Conservation (phyloP, 164 flowering plant species). For the Sextonia rubra region DNA sequence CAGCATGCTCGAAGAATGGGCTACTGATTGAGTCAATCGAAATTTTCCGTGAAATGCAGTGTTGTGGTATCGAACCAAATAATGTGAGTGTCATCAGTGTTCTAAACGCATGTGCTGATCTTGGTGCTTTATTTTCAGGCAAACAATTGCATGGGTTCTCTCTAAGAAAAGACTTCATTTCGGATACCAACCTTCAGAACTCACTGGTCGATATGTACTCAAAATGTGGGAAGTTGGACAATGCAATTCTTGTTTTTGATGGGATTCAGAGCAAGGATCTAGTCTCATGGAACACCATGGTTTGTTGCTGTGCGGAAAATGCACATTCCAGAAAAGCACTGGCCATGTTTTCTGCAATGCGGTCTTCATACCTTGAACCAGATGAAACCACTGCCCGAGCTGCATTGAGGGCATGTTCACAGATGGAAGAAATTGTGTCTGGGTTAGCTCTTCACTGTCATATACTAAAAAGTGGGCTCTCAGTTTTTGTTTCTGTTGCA, state of each 20-base stretch:
- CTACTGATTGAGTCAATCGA: slow-evolving; percentile 30
- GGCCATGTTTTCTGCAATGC: slow-evolving; percentile 27
- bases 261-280: slow-evolving; percentile 33
- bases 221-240: slow-evolving; percentile 34
- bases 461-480: slow-evolving; percentile 37
- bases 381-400: slow-evolving; percentile 33
- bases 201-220: slow-evolving; percentile 55
- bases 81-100: slow-evolving; percentile 41
- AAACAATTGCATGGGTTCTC: slow-evolving; percentile 52
- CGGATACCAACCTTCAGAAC: slow-evolving; percentile 36
- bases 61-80: slow-evolving; percentile 39
- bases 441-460: slow-evolving; percentile 37
- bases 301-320: slow-evolving; percentile 40
- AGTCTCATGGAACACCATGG: slow-evolving; percentile 57
- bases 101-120: slow-evolving; percentile 49
- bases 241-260: slow-evolving; percentile 33
- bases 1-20: slow-evolving; percentile 38
- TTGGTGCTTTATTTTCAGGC: slow-evolving; percentile 37
- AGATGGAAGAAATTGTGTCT: slow-evolving; percentile 22
- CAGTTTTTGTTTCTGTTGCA: slow-evolving; percentile 29
- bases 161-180: slow-evolving; percentile 23
- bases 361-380: slow-evolving; percentile 14
- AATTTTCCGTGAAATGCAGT: slow-evolving; percentile 38
- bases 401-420: slow-evolving; percentile 26
- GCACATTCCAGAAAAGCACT: slow-evolving; percentile 30